phyloP scores from a whole-genome alignment of 495 filamentous ascomycete genomes.

The Pyrenopolyporus hunteri region DNA sequence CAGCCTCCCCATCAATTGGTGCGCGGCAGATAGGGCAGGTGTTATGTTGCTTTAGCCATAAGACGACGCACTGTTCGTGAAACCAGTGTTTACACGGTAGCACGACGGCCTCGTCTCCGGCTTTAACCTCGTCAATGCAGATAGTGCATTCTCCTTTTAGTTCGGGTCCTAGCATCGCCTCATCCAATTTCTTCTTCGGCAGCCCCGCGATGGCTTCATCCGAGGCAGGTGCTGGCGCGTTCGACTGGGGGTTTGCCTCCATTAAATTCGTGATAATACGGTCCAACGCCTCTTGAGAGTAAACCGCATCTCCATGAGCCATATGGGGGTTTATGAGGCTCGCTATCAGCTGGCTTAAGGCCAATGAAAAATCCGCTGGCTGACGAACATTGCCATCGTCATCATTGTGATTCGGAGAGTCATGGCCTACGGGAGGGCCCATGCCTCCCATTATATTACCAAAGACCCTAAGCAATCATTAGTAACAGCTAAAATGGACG shows the following conservation, averaged over 20 bases:
- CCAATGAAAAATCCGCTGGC: constrained; percentile 35
- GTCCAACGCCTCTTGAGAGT: constrained; percentile 88
- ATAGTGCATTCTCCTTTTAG: constrained; percentile 81
- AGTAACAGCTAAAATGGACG: not conserved
- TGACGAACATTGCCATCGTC: constrained; percentile 25
- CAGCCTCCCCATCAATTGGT: constrained; percentile 62
- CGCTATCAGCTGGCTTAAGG: constrained; percentile 52
- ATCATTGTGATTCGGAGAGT: constrained; percentile 18
- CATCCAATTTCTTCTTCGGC: constrained; percentile 69
- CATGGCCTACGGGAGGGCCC: constrained; percentile 20
- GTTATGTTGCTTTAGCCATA: constrained; percentile 86
- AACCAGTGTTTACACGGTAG: constrained; percentile 95
- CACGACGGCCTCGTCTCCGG: constrained; percentile 75
- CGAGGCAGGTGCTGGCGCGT: constrained; percentile 82
- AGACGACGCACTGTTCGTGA: constrained; percentile 74
- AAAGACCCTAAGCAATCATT: constrained; percentile 20
- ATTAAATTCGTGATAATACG: constrained; percentile 86
- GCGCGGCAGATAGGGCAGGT: constrained; percentile 89
- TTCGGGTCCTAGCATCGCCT: constrained; percentile 67
- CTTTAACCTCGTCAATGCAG: constrained; percentile 84
- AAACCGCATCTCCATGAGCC: constrained; percentile 82
- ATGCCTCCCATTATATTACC: constrained; percentile 24
- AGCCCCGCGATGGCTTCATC: constrained; percentile 74
- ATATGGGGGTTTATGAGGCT: constrained; percentile 64
- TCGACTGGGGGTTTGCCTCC: constrained; percentile 75